Evolutionary conservation across 225 moss, liverwort and hornwort species (phyloP), one percentile per base, ranked within the genome.

Genomic region (Sphagnum tenellum): DNA sequence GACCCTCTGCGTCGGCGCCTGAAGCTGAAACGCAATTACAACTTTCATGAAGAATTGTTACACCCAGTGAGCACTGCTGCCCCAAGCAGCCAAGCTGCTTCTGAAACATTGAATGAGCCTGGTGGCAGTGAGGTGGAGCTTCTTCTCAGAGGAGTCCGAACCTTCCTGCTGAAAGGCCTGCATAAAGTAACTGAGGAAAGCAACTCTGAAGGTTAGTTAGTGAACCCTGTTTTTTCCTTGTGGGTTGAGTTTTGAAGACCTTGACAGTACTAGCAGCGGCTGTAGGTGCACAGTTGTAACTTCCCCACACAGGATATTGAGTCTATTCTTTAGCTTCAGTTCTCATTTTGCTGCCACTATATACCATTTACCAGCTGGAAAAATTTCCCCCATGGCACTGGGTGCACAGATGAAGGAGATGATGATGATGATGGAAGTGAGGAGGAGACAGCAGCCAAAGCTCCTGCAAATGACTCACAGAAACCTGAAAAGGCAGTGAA

Each of bases 1-100:
- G 78, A 79, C 59, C 78, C 71, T 47, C 69, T 61, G 12, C 75
- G 78, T 14, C 70, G 78, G 44, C 78, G 78, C 45, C 67, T 79
- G 55, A 79, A 71, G 65, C 67, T 71, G 4, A 79, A 74, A 69
- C 74, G 78, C 11, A 79, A 79, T 55, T 79, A 75, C 68, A 67
- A 74, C 12, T 79, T 79, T 54, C 55, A 68, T 53, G 74, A 75
- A 48, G 78, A 79, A 62, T 71, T 79, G 12, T 64, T 70, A 58
- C 71, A 54, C 67, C 76, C 75, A 46, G 49, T 58, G 5, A 66
- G 12, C 45, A 59, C 55, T 53, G 44, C 14, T 14, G 12, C 66
- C 3, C 44, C 60, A 9, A 53, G 67, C 62, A 49, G 57, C 49
- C 29, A 29, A 29, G 29, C 29, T 29, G 47, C 57, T 45, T 14